Evolutionary conservation across 2,329 filamentous ascomycete genomes (phyloP), one percentile per base, ranked within the genome.

Genomic region (Sporothrix pallida): DNA sequence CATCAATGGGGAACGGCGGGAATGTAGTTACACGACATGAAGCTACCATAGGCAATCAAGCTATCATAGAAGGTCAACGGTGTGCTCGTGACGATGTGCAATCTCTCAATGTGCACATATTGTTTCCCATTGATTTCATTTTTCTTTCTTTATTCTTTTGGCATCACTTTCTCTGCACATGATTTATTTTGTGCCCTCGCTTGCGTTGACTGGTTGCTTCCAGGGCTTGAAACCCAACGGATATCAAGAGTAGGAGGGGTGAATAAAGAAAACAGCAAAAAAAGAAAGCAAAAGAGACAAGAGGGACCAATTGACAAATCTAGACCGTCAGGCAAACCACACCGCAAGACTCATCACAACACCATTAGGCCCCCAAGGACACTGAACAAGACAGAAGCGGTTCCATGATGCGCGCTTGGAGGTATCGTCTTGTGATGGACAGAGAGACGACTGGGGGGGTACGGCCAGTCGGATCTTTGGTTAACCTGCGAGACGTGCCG

Each of bases 331-430:
- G 37, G n/a, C 37, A 46, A 4, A 37, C 56, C 23, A 31, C 23
- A n/a, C 48, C 52, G 31, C 31, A 23, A 37, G 12, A 37, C 56
- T 3, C 26, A 13, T 7, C 31, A 37, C 31, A 37, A 37, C 31
- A 5, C 10, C 37, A 13, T 20, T 46, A 7, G 60, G 60, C 37
- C 60, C 60, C 60, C 37, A 65, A 23, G 20, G 23, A 37, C 31
- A 37, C 31, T 37, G 31, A 37, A 26, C 23, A 65, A 12, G 60
- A 65, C 60, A n/a, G n/a, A 65, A 46, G 7, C 9, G n/a, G 37
- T 13, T 46, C 37, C n/a, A 65, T 20, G 17, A 17, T n/a, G 63
- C 63, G 63, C 65, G 67, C 26, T 12, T 69, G 31, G 31, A 37
- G 31, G 13, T 67, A 9, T 46, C 10, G 13, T n/a, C 37, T 23